Conservation (phyloP, 2,329 filamentous ascomycete genomes). For the Fusarium sambucinum region DNA sequence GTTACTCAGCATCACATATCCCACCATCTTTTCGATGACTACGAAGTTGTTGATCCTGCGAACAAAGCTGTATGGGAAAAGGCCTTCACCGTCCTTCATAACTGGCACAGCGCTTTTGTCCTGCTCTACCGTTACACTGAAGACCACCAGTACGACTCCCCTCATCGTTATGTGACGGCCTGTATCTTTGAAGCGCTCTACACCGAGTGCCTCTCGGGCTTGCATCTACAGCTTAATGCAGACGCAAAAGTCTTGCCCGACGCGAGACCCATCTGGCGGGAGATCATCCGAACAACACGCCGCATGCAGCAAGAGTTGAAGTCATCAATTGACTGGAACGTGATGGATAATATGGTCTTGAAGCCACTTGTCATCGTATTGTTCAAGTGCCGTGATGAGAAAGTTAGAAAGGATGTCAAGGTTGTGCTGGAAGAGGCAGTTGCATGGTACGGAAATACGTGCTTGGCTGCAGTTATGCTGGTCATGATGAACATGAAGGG, state of each 20-base stretch:
- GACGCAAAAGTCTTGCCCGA: constrained; percentile 35
- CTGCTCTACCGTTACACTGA: constrained; percentile 28
- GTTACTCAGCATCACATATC: constrained; percentile 31
- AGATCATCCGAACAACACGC: constrained; percentile 32
- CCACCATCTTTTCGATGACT: constrained; percentile 5
- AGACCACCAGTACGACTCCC: constrained; percentile 14
- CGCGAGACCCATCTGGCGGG: constrained; percentile 30
- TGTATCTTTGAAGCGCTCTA: constrained; percentile 40
- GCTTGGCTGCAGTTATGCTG: constrained; percentile 31
- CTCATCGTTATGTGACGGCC: constrained; percentile 27
- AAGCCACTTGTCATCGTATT: constrained; percentile 39
- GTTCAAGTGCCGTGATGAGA: constrained; percentile 34
- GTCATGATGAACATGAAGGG: constrained; percentile 33
- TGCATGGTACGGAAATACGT: constrained; percentile 11
- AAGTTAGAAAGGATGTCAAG: constrained; percentile 23
- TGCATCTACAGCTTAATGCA: constrained; percentile 19
- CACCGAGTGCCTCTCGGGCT: constrained; percentile 30
- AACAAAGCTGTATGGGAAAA: constrained; percentile 19
- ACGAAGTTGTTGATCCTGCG: not conserved
- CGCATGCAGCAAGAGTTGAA: constrained; percentile 17
- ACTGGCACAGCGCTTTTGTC: constrained; percentile 37
- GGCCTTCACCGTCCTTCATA: constrained; percentile 14
- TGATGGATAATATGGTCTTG: constrained; percentile 39
- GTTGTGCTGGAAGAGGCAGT: constrained; percentile 22
- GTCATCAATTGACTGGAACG: not conserved